Percentiles rank a stretch among this genome's conserved stretches.
Evolutionary conservation across 495 filamentous ascomycete genomes (phyloP).

Genomic region (Thermothielavioides terrestris): DNA sequence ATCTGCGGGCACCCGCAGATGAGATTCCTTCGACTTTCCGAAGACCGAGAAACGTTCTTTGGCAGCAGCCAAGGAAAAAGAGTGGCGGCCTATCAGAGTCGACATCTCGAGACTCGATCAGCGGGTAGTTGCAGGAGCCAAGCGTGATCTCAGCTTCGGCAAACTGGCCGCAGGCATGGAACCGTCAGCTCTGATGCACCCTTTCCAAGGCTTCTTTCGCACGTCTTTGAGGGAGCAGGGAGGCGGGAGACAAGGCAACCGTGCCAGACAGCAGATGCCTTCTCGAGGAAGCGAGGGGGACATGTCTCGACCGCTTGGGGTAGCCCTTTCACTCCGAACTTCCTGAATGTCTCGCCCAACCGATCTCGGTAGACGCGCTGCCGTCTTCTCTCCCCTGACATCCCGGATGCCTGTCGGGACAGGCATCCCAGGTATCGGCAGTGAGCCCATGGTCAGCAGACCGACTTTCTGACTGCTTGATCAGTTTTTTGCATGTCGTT

Average conservation of each 20-base stretch:
- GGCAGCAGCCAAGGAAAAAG: background rate
- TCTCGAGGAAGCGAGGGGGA: background rate
- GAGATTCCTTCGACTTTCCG: background rate
- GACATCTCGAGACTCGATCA: background rate
- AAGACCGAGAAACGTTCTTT: constrained; percentile 9
- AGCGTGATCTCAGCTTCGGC: constrained; percentile 13
- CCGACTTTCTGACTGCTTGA: constrained; percentile 13
- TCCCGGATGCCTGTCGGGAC: background rate
- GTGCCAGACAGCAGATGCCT: constrained; percentile 7
- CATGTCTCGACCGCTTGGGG: constrained; percentile 5
- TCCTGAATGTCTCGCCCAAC: constrained; percentile 10
- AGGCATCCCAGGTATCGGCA: constrained; percentile 10
- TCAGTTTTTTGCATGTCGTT: constrained; percentile 4
- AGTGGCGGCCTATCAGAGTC: constrained; percentile 12
- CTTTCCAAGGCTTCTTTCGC: background rate
- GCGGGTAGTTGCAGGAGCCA: constrained; percentile 14
- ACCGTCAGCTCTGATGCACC: background rate
- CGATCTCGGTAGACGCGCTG: constrained; percentile 10
- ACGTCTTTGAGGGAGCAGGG: background rate
- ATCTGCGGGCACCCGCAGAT: constrained; percentile 8
- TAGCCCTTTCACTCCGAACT: constrained; percentile 7
- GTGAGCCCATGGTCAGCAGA: constrained; percentile 24
- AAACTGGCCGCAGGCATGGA: constrained; percentile 3
- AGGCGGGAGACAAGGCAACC: constrained; percentile 18
- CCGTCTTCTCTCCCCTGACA: constrained; percentile 1